Conservation (phyloP, 139 green algal species). For the Ettlia oleoabundans region DNA sequence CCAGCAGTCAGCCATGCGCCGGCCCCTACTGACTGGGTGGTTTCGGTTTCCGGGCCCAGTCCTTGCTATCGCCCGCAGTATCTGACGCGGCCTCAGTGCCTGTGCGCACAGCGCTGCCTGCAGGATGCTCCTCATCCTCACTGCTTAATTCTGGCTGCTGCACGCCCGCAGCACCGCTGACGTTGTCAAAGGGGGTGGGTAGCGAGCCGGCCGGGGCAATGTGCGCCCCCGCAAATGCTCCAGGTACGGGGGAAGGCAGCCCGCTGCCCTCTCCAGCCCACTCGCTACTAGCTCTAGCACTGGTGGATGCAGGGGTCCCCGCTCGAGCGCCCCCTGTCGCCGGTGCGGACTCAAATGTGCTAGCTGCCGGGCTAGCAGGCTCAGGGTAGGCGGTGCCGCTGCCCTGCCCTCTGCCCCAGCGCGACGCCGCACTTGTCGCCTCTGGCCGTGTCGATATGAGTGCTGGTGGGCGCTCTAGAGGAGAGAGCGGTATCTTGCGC, state of each 20-base stretch:
- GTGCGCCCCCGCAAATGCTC: neutral
- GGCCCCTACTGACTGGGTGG: too few species aligned
- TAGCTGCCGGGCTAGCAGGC: too few species aligned
- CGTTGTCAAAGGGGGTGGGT: slow-evolving; percentile 6
- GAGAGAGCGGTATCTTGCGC: slow-evolving; percentile 19
- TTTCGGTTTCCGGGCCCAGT: too few species aligned
- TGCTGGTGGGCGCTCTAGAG: neutral
- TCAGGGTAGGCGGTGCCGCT: too few species aligned
- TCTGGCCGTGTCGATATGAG: neutral
- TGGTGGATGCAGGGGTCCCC: too few species aligned
- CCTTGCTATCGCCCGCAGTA: too few species aligned
- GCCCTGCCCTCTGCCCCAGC: too few species aligned
- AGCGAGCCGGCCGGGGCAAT: slow-evolving; percentile 13
- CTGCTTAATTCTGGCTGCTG: slow-evolving; percentile 18
- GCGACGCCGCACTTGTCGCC: neutral
- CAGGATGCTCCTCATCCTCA: slow-evolving; percentile 6
- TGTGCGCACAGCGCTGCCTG: neutral
- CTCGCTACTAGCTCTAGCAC: too few species aligned
- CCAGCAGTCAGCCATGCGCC: too few species aligned
- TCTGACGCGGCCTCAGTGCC: neutral
- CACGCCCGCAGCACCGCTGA: neutral
- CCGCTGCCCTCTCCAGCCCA: neutral
- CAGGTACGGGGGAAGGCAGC: too few species aligned
- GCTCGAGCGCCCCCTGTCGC: too few species aligned
- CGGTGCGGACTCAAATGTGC: slow-evolving; percentile 9